Evolutionary conservation across 1,284 basidiomycete genomes (phyloP), one percentile per base, ranked within the genome.

Genomic region (Ceratobasidium papillatum): DNA sequence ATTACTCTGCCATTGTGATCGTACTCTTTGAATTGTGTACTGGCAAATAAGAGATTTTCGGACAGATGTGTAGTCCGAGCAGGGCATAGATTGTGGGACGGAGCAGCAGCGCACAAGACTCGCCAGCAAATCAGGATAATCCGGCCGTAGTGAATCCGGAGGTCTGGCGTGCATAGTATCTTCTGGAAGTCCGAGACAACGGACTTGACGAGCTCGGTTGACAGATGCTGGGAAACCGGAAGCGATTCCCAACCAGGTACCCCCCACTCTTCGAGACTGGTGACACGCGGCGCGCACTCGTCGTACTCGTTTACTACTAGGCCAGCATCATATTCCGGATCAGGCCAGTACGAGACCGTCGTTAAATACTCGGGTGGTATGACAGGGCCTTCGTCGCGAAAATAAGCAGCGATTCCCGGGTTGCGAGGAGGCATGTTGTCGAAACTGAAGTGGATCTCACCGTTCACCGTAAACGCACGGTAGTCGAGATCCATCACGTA

Each of bases 401-500:
- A 41, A 22, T 62, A 27, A 1, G 3, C 1, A 27, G 17, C 27
- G 30, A 56, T 41, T 7, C 38, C 38, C 38, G 38, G 52, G 30
- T 45, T 22, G 0, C 30, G 38, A 22, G 25, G 68, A 2, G 61
- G 61, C 41, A 74, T 65, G 25, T 52, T 56, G 43, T 75, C 74
- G 30, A 68, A 43, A 7, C 27, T 43, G 19, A 75, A 51, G 41
- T 75, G 51, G 17, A 25, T 38, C 7, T 32, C 25, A 0, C 54
- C 74, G 56, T 75, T 52, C 63, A 75, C 43, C 1, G 64, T 75
- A 41, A 75, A 75, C 0, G 47, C 74, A 2, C 36, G 41, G 32
- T 62, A 34, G 64, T 75, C 74, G 0, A 75, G 25, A 32, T 75
- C 74, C n/a, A 68, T 19, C 5, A 68, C 56, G 25, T 68, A 75